Evolutionary conservation across 352 stramenopile genomes (phyloP).

Genomic region (Phytophthora quininea): DNA sequence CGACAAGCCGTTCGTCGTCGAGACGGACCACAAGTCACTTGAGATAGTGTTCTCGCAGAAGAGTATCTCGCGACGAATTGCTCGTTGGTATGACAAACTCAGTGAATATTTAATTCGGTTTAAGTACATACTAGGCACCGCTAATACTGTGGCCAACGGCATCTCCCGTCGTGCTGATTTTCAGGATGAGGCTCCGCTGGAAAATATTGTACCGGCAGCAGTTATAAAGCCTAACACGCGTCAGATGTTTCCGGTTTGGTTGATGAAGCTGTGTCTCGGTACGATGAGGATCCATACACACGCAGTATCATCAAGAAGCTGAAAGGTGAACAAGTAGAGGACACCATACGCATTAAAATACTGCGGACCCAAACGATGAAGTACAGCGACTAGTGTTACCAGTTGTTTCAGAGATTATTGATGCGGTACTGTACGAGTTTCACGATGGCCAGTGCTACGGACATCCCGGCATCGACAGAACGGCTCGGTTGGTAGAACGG

Average conservation of each 20-base stretch:
- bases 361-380: not conserved
- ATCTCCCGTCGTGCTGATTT: conserved; percentile 3
- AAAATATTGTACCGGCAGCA: not conserved
- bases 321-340: not conserved
- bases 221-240: not conserved
- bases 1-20: conserved; percentile 14
- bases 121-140: conserved; percentile 8
- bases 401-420: not conserved
- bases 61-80: conserved; percentile 13
- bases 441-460: conserved; percentile 6
- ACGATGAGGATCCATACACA: not conserved
- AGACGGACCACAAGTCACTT: conserved; percentile 16
- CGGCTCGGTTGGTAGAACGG: not conserved
- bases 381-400: conserved; percentile 2
- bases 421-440: conserved; percentile 5
- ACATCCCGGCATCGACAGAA: conserved; percentile 13
- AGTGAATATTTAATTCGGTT: conserved; percentile 10
- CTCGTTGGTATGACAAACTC: conserved; percentile 10
- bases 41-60: conserved; percentile 8
- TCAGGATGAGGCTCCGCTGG: not conserved
- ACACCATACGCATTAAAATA: not conserved
- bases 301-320: not conserved
- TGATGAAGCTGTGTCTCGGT: not conserved
- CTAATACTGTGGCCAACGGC: not conserved
- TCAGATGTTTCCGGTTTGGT: not conserved